Conservation (phyloP, 352 stramenopile species). For the Phytophthora boehmeriae region DNA sequence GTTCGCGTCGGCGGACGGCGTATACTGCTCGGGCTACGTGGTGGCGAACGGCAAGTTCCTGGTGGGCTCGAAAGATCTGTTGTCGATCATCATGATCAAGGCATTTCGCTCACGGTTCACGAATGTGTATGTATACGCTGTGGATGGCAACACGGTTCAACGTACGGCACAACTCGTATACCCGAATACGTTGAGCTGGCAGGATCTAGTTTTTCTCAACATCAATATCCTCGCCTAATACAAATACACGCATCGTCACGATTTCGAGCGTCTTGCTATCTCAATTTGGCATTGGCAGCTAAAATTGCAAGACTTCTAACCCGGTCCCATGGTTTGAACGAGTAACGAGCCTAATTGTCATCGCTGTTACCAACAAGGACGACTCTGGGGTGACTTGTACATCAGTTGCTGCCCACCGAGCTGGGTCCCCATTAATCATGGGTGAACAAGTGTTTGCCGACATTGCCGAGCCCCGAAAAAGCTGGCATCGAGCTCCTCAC, state of each 20-base stretch:
- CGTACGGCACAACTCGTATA: constrained; percentile 38
- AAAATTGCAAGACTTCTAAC: too few relatives aligned
- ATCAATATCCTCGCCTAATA: constrained; percentile 35
- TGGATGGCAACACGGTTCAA: constrained; percentile 37
- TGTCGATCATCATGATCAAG: constrained; percentile 49
- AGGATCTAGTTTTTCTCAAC: constrained; percentile 38
- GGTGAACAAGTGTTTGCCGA: constrained; percentile 11
- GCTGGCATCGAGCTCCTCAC: background rate
- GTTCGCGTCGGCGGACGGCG: constrained; percentile 41
- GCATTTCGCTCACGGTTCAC: constrained; percentile 34
- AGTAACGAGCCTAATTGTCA: too few relatives aligned
- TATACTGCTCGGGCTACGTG: constrained; percentile 50
- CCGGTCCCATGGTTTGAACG: too few relatives aligned
- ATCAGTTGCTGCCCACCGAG: too few relatives aligned
- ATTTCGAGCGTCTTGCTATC: too few relatives aligned
- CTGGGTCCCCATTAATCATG: constrained; percentile 15
- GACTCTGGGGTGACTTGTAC: too few relatives aligned
- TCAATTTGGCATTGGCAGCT: too few relatives aligned
- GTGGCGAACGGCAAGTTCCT: constrained; percentile 43
- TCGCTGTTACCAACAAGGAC: too few relatives aligned
- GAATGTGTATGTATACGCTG: constrained; percentile 42
- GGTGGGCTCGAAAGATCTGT: constrained; percentile 37
- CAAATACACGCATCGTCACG: too few relatives aligned
- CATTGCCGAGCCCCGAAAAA: constrained; percentile 9
- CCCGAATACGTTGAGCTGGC: constrained; percentile 36